Percentiles rank a stretch among this genome's conserved stretches.
Evolutionary conservation across 2,329 filamentous ascomycete genomes (phyloP).

Genomic region (Pseudopithomyces maydicus): DNA sequence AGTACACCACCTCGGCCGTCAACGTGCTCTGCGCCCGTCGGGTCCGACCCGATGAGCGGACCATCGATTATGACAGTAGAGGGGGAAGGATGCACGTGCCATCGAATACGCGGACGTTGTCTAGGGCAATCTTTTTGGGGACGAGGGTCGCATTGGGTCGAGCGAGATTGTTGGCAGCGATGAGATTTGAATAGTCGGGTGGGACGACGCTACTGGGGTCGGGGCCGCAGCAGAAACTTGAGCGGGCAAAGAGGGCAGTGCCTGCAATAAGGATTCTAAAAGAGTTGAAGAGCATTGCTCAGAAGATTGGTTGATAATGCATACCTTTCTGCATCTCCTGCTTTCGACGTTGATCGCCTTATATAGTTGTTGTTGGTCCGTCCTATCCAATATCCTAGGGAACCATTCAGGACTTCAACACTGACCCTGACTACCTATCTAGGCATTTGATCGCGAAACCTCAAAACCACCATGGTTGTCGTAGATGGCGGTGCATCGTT

Average conservation of each 20-base stretch:
- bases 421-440: too few species aligned
- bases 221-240: background rate
- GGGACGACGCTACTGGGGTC: background rate
- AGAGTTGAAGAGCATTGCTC: background rate
- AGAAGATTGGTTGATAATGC: too few species aligned
- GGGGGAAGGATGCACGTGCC: constrained; percentile 4
- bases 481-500: too few species aligned
- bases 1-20: constrained; percentile 16
- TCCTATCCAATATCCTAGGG: too few species aligned
- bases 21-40: constrained; percentile 8
- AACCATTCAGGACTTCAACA: too few species aligned
- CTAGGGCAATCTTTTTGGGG: constrained; percentile 2
- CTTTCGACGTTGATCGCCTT: too few species aligned
- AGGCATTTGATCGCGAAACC: too few species aligned
- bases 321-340: too few species aligned
- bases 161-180: constrained; percentile 1
- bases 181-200: background rate
- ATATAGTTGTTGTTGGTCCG: too few species aligned
- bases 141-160: background rate
- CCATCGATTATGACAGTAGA: constrained; percentile 11
- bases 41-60: background rate
- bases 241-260: background rate
- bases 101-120: constrained; percentile 12
- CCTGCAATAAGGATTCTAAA: background rate
- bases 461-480: too few species aligned